A percentile compares a stretch with the other conserved stretches of the same genome.
Conservation (phyloP, 139 green algal species). For the Mesotaenium endlicherianum region DNA sequence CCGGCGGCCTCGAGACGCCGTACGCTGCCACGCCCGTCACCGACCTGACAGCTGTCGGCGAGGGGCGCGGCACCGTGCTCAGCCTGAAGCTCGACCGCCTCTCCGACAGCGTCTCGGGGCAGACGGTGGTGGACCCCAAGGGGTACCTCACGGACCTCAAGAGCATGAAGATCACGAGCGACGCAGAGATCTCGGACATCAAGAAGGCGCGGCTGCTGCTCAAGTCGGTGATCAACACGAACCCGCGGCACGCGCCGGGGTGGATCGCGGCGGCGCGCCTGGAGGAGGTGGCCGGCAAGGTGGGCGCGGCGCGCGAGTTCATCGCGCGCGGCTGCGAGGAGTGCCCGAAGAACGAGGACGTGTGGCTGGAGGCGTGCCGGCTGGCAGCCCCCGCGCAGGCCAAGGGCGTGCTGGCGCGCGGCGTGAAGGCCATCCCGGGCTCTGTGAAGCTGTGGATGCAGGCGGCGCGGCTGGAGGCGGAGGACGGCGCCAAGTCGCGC, state of each 20-base stretch:
- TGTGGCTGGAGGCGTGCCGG: conserved; percentile 94
- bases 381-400: conserved; percentile 74
- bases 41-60: conserved; percentile 90
- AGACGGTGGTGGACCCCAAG: conserved; percentile 97
- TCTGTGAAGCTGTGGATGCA: conserved; percentile 90
- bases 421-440: conserved; percentile 76
- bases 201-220: conserved; percentile 96
- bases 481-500: conserved; percentile 74
- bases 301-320: conserved; percentile 61
- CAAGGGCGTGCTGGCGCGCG: conserved; percentile 84
- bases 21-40: conserved; percentile 60
- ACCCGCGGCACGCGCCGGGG: conserved; percentile 91
- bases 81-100: conserved; percentile 92
- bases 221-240: conserved; percentile 93
- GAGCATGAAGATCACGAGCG: conserved; percentile 66
- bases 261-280: conserved; percentile 93
- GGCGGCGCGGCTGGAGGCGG: conserved; percentile 71
- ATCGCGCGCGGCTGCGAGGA: conserved; percentile 85
- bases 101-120: conserved; percentile 82
- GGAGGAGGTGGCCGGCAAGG: conserved; percentile 72
- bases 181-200: conserved; percentile 95
- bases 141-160: conserved; percentile 97
- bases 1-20: conserved; percentile 50
- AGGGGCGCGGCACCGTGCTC: conserved; percentile 80
- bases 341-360: conserved; percentile 91